Percentiles rank a stretch among this genome's conserved stretches.
Conservation (phyloP, 768 basidiomycete genomes). For the Lactarius sp. region DNA sequence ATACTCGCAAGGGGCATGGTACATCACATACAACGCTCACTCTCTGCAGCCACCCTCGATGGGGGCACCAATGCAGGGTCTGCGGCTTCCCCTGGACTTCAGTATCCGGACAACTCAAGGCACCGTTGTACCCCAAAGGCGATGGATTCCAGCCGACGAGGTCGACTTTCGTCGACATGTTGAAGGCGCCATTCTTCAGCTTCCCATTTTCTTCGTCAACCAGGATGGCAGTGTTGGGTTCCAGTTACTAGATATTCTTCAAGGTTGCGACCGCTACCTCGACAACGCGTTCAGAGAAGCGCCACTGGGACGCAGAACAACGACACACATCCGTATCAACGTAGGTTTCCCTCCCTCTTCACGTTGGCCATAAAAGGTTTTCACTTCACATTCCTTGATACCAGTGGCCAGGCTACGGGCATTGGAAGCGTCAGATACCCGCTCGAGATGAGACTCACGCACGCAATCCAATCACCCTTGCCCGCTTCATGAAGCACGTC, state of each 20-base stretch:
- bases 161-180: slow-evolving; percentile 15
- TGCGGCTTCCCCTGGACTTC: not conserved
- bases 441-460: slow-evolving; percentile 6
- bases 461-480: not conserved
- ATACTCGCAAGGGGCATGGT: not conserved
- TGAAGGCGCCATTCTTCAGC: not conserved
- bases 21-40: not conserved
- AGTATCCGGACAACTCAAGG: not conserved
- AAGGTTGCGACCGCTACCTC: slow-evolving; percentile 6
- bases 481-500: slow-evolving; percentile 13
- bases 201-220: slow-evolving; percentile 10
- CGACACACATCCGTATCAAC: slow-evolving; percentile 1
- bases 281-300: not conserved
- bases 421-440: slow-evolving; percentile 8
- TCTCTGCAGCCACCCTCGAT: not conserved
- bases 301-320: not conserved
- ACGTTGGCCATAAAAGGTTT: not conserved
- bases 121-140: slow-evolving; percentile 8
- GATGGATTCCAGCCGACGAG: slow-evolving; percentile 13
- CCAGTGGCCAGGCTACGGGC: slow-evolving; percentile 6
- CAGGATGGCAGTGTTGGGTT: not conserved
- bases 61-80: not conserved
- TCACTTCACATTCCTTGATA: not conserved
- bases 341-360: not conserved
- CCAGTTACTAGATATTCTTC: slow-evolving; percentile 7